Conservation (phyloP, 2,329 filamentous ascomycete species). For the Claviceps sp. region DNA sequence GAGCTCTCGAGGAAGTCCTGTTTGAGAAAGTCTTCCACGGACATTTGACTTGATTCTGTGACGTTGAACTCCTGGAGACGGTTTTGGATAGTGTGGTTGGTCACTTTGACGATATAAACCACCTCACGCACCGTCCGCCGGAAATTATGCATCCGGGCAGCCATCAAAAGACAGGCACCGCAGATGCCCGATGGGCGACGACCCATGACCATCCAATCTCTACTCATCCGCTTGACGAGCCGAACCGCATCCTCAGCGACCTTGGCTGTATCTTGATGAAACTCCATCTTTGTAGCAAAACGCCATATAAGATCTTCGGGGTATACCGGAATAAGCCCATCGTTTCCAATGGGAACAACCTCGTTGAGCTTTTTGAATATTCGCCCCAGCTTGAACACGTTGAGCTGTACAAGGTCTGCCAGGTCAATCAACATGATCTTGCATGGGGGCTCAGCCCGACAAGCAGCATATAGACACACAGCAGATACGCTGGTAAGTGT, state of each 20-base stretch:
- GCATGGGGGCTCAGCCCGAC: constrained; percentile 64
- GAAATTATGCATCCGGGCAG: constrained; percentile 97
- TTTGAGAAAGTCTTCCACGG: constrained; percentile 72
- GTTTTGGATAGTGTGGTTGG: constrained; percentile 82
- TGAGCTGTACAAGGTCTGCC: constrained; percentile 68
- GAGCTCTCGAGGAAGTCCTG: constrained; percentile 57
- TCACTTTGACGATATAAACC: constrained; percentile 96
- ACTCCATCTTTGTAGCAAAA: constrained; percentile 86
- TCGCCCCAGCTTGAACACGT: constrained; percentile 83
- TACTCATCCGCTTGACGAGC: constrained; percentile 83
- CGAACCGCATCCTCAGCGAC: constrained; percentile 81
- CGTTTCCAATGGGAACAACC: constrained; percentile 55
- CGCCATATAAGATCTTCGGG: constrained; percentile 84
- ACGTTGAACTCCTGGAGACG: constrained; percentile 84
- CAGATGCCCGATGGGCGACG: constrained; percentile 88
- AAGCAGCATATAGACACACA: constrained; percentile 84
- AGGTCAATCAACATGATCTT: constrained; percentile 91
- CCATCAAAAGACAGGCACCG: constrained; percentile 86
- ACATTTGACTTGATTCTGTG: constrained; percentile 72
- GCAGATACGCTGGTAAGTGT: constrained; percentile 74
- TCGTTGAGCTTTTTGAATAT: constrained; percentile 76
- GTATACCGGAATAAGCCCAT: constrained; percentile 55
- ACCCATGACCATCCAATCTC: constrained; percentile 95
- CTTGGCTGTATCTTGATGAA: constrained; percentile 65
- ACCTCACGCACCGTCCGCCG: constrained; percentile 84